A percentile compares a stretch with the other conserved stretches of the same genome.
These are phyloP conservation scores for Peniophora sp. DNA, from an alignment of 1,284 basidiomycete genomes.

Conservation along the genomic window DNA sequence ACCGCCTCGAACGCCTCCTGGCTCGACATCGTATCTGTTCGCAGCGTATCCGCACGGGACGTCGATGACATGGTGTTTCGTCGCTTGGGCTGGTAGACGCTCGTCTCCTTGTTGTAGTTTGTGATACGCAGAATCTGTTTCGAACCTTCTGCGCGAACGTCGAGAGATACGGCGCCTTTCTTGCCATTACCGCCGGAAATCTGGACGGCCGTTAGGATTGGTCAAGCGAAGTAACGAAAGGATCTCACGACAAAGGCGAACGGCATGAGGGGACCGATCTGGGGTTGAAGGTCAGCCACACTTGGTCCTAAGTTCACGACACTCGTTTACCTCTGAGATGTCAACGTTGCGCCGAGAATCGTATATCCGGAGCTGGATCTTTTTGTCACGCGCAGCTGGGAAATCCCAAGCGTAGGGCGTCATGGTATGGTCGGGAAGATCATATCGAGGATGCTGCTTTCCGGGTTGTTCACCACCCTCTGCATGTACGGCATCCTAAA, in stretches of 20 bases:
- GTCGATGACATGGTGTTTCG: slow-evolving; percentile 21
- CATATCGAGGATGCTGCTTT: slow-evolving; percentile 39
- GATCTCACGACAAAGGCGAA: slow-evolving; percentile 3
- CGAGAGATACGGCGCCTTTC: slow-evolving; percentile 71
- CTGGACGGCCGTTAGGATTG: slow-evolving; percentile 30
- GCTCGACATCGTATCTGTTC: slow-evolving; percentile 65
- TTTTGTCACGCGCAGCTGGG: slow-evolving; percentile 82
- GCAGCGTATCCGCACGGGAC: slow-evolving; percentile 26
- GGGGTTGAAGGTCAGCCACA: neutral
- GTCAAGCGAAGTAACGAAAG: neutral
- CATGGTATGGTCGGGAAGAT: slow-evolving; percentile 48
- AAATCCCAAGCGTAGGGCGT: slow-evolving; percentile 91
- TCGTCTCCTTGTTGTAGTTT: slow-evolving; percentile 80
- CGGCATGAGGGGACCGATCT: slow-evolving; percentile 2
- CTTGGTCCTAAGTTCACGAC: neutral
- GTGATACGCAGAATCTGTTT: slow-evolving; percentile 86
- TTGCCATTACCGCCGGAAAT: slow-evolving; percentile 24
- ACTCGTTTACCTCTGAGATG: slow-evolving; percentile 86
- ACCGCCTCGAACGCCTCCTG: slow-evolving; percentile 86
- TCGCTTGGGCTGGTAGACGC: slow-evolving; percentile 81
- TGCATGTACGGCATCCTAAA: slow-evolving; percentile 43
- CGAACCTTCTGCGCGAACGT: slow-evolving; percentile 87
- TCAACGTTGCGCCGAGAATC: slow-evolving; percentile 73
- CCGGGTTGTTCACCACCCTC: slow-evolving; percentile 22
- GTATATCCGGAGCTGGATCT: slow-evolving; percentile 64